These are phyloP conservation scores for Eutrema salsugineum DNA, from an alignment of 441 rosid species.

Conservation along the genomic window DNA sequence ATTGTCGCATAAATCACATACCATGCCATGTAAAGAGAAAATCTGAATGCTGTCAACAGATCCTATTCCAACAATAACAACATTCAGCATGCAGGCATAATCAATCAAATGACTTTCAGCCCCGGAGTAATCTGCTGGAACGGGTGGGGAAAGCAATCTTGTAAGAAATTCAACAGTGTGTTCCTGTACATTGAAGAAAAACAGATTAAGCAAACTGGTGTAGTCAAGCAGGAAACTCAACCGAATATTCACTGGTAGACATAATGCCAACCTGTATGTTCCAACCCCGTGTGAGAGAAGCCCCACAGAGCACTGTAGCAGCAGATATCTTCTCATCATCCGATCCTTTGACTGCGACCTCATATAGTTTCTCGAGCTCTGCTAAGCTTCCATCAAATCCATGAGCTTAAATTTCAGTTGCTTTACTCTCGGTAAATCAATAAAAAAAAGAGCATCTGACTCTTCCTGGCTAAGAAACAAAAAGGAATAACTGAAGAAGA, in stretches of 20 bases:
- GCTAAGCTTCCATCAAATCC: constrained; percentile 86
- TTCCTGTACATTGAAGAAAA: constrained; percentile 45
- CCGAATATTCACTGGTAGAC: background rate
- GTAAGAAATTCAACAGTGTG: constrained; percentile 65
- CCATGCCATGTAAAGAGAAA: constrained; percentile 79
- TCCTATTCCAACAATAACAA: constrained; percentile 66
- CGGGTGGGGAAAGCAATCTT: constrained; percentile 65
- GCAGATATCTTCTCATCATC: constrained; percentile 71
- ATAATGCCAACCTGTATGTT: constrained; percentile 56
- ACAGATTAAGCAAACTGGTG: background rate
- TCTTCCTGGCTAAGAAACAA: constrained; percentile 76
- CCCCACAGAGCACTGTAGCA: constrained; percentile 74
- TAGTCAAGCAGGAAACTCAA: background rate
- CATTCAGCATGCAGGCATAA: constrained; percentile 71
- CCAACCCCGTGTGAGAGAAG: constrained; percentile 80
- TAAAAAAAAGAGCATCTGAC: constrained; percentile 64
- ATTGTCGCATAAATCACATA: constrained; percentile 25
- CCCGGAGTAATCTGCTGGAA: constrained; percentile 42
- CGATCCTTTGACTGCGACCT: constrained; percentile 68
- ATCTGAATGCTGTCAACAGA: constrained; percentile 73
- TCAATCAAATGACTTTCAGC: constrained; percentile 55
- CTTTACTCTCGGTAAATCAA: constrained; percentile 63
- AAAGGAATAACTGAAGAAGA: constrained; percentile 64
- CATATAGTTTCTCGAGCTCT: constrained; percentile 74
- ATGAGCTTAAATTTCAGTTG: constrained; percentile 71